phyloP scores from a whole-genome alignment of 1,284 basidiomycete species.

The Irpex sp. region DNA sequence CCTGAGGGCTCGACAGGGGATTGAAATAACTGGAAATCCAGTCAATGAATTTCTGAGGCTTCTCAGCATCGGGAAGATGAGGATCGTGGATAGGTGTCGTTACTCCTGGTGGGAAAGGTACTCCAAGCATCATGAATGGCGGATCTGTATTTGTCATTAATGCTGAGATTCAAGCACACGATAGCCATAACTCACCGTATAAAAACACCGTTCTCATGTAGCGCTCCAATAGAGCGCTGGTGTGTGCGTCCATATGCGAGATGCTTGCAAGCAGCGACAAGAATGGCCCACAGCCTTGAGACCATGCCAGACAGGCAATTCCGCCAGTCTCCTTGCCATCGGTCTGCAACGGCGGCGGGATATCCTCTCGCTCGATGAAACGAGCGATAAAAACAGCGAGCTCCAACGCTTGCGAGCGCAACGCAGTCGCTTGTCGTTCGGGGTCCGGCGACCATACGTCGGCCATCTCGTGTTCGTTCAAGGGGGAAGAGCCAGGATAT shows the following conservation, averaged over 20 bases:
- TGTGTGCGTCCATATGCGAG: neutral
- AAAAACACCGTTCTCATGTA: neutral
- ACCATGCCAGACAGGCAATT: neutral
- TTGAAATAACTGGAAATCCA: neutral
- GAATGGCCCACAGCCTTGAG: neutral
- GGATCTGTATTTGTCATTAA: neutral
- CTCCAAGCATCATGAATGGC: neutral
- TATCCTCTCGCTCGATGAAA: neutral
- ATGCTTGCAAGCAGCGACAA: neutral
- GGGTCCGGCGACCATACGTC: constrained; percentile 2
- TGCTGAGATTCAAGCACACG: constrained; percentile 2
- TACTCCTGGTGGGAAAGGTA: neutral
- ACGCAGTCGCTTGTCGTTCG: neutral
- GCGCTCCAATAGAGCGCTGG: neutral
- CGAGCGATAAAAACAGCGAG: neutral
- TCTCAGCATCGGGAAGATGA: neutral
- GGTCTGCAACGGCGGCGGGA: neutral
- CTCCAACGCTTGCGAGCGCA: neutral
- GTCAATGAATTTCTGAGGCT: neutral
- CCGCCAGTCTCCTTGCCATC: neutral
- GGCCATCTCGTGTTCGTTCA: constrained; percentile 11
- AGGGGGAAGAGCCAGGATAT: constrained; percentile 14
- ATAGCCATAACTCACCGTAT: neutral
- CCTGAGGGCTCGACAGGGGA: neutral
- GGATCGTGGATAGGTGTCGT: neutral